Evolutionary conservation across 75 land plant genomes (phyloP).

Genomic region (Cryptomeria japonica): DNA sequence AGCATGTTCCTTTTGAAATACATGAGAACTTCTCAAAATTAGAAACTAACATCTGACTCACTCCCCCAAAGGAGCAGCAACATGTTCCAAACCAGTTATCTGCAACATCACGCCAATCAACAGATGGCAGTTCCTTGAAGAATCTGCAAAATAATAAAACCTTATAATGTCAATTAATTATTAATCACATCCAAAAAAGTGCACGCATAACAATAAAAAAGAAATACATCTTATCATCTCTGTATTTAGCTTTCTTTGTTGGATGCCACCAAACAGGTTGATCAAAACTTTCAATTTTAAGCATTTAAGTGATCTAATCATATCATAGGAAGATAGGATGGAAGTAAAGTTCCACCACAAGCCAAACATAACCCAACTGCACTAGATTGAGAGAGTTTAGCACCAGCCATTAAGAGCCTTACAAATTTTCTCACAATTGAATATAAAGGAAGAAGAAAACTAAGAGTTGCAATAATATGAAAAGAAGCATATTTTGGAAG

Average conservation of each 20-base stretch:
- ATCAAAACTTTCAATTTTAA: not conserved
- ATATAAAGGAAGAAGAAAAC: too few relatives aligned
- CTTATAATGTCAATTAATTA: not conserved
- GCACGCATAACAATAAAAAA: not conserved
- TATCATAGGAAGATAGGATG: not conserved
- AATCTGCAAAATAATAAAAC: conserved; percentile 33
- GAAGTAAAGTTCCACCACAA: not conserved
- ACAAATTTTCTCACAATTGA: not conserved
- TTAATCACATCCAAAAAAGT: not conserved
- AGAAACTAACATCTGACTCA: conserved; percentile 60
- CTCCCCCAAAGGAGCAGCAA: conserved; percentile 84
- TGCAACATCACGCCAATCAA: conserved; percentile 79
- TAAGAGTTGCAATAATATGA: too few relatives aligned
- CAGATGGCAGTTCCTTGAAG: conserved; percentile 78
- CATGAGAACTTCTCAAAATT: conserved; percentile 40
- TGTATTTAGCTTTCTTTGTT: not conserved
- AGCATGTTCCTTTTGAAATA: conserved; percentile 42
- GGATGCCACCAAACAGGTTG: not conserved
- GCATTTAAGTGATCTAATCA: not conserved
- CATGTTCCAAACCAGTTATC: conserved; percentile 94
- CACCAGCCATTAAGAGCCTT: not conserved
- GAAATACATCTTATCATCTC: not conserved
- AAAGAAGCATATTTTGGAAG: too few relatives aligned
- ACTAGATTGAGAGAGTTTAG: not conserved
- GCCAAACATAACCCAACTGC: not conserved